phyloP scores from a whole-genome alignment of 2,329 filamentous ascomycete species.

The Ophiostoma piceae region DNA sequence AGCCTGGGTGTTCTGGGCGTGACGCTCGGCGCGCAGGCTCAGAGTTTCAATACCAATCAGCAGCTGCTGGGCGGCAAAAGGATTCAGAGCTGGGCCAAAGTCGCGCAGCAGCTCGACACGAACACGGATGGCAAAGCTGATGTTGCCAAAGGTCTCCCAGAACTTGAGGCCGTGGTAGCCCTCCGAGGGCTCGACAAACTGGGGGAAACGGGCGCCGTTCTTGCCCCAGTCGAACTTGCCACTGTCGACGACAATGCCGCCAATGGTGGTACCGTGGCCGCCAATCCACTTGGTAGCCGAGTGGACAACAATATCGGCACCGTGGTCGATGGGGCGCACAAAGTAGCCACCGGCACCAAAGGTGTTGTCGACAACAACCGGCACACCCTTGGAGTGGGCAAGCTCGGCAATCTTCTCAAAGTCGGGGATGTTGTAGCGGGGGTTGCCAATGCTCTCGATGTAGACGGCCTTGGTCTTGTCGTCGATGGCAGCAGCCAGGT shows the following conservation, averaged over 20 bases:
- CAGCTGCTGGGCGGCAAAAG: conserved; percentile 89
- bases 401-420: conserved; percentile 80
- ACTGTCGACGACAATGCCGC: conserved; percentile 76
- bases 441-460: conserved; percentile 89
- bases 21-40: conserved; percentile 76
- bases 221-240: conserved; percentile 94
- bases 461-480: conserved; percentile 91
- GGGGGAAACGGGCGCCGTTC: conserved; percentile 77
- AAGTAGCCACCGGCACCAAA: conserved; percentile 93
- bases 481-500: conserved; percentile 78
- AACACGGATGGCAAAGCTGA: conserved; percentile 77
- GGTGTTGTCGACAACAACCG: conserved; percentile 80
- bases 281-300: conserved; percentile 97
- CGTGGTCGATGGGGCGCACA: conserved; percentile 78
- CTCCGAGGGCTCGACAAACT: conserved; percentile 81
- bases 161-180: conserved; percentile 93
- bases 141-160: conserved; percentile 82
- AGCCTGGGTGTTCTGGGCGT: conserved; percentile 75
- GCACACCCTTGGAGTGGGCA: conserved; percentile 64
- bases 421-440: conserved; percentile 87
- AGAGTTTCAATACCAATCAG: conserved; percentile 86
- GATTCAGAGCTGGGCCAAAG: conserved; percentile 74
- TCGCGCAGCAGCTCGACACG: conserved; percentile 89
- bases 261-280: conserved; percentile 89
- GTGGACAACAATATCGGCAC: conserved; percentile 90